Evolutionary conservation across 23 red algal genomes (phyloP).

Genomic region (Chondrus crispus): DNA sequence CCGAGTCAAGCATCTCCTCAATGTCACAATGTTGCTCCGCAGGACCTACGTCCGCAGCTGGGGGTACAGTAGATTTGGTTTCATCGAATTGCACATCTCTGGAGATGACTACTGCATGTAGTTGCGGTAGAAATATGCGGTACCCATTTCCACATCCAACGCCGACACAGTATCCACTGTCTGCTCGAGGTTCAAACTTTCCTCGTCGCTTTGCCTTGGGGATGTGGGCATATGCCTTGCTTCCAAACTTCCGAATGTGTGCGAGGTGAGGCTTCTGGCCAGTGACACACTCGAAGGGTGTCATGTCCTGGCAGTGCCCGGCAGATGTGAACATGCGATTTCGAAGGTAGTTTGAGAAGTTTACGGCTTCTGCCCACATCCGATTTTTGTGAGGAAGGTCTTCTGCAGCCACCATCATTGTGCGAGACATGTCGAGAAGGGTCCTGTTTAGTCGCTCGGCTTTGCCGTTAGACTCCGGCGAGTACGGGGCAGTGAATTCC

Average conservation of each 20-base stretch:
- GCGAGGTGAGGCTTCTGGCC: neutral
- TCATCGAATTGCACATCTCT: slow-evolving; percentile 4
- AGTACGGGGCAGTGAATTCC: neutral
- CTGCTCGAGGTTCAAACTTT: slow-evolving; percentile 2
- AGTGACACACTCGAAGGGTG: neutral
- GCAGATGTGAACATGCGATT: neutral
- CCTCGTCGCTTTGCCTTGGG: neutral
- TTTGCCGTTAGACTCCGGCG: neutral
- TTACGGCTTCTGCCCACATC: neutral
- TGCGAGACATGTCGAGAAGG: neutral
- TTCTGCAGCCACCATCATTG: neutral
- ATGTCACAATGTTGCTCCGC: too few relatives aligned
- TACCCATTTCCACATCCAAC: neutral
- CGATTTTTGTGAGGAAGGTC: neutral
- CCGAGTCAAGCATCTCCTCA: too few relatives aligned
- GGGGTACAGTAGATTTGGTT: neutral
- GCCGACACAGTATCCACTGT: neutral
- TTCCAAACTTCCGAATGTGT: slow-evolving; percentile 17
- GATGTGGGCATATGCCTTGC: neutral
- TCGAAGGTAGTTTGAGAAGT: neutral
- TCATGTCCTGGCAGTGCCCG: neutral
- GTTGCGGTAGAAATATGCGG: neutral
- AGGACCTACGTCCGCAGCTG: too few relatives aligned
- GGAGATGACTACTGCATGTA: neutral
- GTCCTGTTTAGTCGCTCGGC: slow-evolving; percentile 14